Base-by-base conservation (phyloP, 371 early-diverging fungal species). In the Syncephalis plumigaleata region DNA sequence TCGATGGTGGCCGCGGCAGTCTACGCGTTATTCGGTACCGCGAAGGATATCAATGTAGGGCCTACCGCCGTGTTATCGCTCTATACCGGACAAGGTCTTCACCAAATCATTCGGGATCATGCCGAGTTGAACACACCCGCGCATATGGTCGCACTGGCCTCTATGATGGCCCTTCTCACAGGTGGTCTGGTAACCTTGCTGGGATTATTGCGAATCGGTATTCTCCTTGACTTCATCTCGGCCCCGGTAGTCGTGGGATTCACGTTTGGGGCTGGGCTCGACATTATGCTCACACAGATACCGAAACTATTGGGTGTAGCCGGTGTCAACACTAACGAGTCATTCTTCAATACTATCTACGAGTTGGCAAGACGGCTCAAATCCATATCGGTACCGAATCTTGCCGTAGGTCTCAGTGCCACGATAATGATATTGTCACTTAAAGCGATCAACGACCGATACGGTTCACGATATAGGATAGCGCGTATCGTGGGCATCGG, bases 41-140 rank as follows among this genome's bases (percentile, higher is more conserved):
- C 84, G 23, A 82, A 84, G 58, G 89, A 87, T 50, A 70, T 84
- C 38, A 82, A 85, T 13, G 79, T 88, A 39, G 89, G 92, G 16
- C 75, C 88, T 1, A 84, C 87, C 3, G 87, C 92, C 17, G 88
- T 91, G 36, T 69, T 80, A 42, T 83, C 87, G 9, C 67, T 82
- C 24, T 31, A 31, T 31, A 31, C 11, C 11, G 31, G 31, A 7
- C 31, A 31, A 31, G 31, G 31, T 31, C 31, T 31, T 4, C 31
- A 31, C 11, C 50, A 82, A n/a, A 67, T 78, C 11, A 56, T 79
- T 31, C 58, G 65, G n/a, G 62, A 64, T 13, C 61, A 75, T 26
- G 22, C 60, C 36, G 57, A 62, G 27, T 46, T 55, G 9, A 47
- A 65, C 16, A 42, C 61, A 60, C n/a, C 53, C 71, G n/a, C n/a